Conservation (phyloP, 2,329 filamentous ascomycete species). For the Mycosphaerella sp. region DNA sequence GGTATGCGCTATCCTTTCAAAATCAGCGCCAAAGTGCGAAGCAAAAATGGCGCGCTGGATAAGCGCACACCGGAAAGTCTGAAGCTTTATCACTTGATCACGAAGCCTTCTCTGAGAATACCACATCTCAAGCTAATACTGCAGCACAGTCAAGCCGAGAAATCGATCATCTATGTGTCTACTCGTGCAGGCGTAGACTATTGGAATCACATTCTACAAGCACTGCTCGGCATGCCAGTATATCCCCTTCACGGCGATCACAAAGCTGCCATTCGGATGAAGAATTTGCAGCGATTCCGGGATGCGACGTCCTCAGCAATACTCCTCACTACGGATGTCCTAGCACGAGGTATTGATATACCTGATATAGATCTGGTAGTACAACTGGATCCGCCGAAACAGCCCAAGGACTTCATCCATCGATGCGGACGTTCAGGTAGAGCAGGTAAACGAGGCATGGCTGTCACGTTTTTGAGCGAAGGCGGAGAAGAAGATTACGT, state of each 20-base stretch:
- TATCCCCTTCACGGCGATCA: constrained; percentile 90
- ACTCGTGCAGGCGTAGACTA: constrained; percentile 95
- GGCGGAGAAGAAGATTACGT: constrained; percentile 87
- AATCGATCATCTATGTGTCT: constrained; percentile 85
- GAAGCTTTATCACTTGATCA: constrained; percentile 79
- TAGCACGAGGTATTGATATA: constrained; percentile 84
- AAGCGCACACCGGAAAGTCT: constrained; percentile 84
- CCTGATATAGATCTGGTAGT: constrained; percentile 86
- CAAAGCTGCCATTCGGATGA: constrained; percentile 75
- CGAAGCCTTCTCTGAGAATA: constrained; percentile 72
- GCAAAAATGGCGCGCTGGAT: constrained; percentile 65
- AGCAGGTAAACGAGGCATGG: constrained; percentile 66
- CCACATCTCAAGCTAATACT: constrained; percentile 67
- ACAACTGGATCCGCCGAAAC: constrained; percentile 77
- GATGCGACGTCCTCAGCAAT: constrained; percentile 69
- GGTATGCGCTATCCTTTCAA: constrained; percentile 92
- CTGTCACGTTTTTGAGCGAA: constrained; percentile 77
- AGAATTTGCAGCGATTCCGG: constrained; percentile 77
- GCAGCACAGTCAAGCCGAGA: constrained; percentile 57
- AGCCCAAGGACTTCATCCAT: constrained; percentile 76
- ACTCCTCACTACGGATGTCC: constrained; percentile 86
- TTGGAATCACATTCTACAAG: constrained; percentile 72
- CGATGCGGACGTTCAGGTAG: constrained; percentile 59
- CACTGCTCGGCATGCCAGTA: constrained; percentile 63
- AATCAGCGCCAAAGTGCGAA: constrained; percentile 87